phyloP scores from a whole-genome alignment of 2,329 filamentous ascomycete species.

The Colletotrichum sp. region DNA sequence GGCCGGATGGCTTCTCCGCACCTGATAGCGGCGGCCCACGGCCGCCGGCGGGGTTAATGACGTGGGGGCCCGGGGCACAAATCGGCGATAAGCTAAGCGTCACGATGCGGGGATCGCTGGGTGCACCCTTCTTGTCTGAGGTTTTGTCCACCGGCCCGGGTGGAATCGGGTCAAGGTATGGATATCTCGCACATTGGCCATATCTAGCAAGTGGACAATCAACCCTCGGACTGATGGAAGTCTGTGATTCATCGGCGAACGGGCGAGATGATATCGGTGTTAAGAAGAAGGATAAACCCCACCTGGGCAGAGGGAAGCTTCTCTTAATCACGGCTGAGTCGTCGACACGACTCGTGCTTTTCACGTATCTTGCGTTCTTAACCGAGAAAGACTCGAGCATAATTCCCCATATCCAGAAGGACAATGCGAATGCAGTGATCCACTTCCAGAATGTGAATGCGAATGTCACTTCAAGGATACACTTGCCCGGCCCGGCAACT shows the following conservation, averaged over 20 bases:
- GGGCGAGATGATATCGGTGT: not conserved
- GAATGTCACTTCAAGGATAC: not conserved
- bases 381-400: not conserved
- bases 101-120: not conserved
- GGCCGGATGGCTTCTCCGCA: constrained; percentile 4
- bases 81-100: constrained; percentile 9
- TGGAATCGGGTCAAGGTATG: not conserved
- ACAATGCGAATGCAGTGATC: not conserved
- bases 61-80: not conserved
- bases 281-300: not conserved
- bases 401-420: not conserved
- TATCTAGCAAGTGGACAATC: not conserved
- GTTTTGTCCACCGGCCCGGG: not conserved
- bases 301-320: not conserved
- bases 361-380: not conserved
- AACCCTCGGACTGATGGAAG: not conserved
- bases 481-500: not conserved
- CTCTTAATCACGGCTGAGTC: not conserved
- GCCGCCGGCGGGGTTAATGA: constrained; percentile 5
- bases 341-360: not conserved
- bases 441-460: not conserved
- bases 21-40: not conserved
- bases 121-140: not conserved
- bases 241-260: not conserved
- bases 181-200: not conserved